Conservation (phyloP, 2,329 filamentous ascomycete genomes). For the Zymoseptoria tritici region DNA sequence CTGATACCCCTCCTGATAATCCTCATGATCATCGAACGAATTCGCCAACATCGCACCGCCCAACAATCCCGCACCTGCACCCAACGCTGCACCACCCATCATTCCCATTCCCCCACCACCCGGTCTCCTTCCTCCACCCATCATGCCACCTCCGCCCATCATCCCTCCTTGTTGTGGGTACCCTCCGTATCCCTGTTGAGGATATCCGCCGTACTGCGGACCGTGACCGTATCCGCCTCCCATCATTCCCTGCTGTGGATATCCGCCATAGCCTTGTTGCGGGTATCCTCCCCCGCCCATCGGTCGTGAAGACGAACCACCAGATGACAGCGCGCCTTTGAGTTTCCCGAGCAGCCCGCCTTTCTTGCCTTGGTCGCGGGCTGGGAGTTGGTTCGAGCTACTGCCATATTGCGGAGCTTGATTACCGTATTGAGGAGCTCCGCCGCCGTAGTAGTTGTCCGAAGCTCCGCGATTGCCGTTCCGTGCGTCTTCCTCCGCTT, state of each 20-base stretch:
- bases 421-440: conserved; percentile 11
- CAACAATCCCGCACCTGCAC: conserved; percentile 71
- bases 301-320: conserved; percentile 15
- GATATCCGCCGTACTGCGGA: conserved; percentile 25
- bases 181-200: conserved; percentile 30
- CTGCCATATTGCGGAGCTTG: conserved; percentile 3
- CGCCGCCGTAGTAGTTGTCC: conserved; percentile 41
- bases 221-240: conserved; percentile 21
- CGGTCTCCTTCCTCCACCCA: conserved; percentile 35
- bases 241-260: conserved; percentile 15
- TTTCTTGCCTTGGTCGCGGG: conserved; percentile 35
- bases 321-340: conserved; percentile 28
- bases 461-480: conserved; percentile 33
- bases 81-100: conserved; percentile 66
- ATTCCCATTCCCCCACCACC: conserved; percentile 54
- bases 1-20: conserved; percentile 47
- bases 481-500: conserved; percentile 73
- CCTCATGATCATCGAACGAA: conserved; percentile 49
- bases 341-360: conserved; percentile 47
- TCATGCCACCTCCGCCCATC: conserved; percentile 27
- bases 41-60: conserved; percentile 68
- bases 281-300: conserved; percentile 30
- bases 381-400: conserved; percentile 19
- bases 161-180: conserved; percentile 30
- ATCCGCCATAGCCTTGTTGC: conserved; percentile 23